Percentiles rank a stretch among this genome's conserved stretches.
These are phyloP conservation scores for Nigrospora sphaerica DNA, from an alignment of 2,329 filamentous ascomycete species.

Conservation along the genomic window DNA sequence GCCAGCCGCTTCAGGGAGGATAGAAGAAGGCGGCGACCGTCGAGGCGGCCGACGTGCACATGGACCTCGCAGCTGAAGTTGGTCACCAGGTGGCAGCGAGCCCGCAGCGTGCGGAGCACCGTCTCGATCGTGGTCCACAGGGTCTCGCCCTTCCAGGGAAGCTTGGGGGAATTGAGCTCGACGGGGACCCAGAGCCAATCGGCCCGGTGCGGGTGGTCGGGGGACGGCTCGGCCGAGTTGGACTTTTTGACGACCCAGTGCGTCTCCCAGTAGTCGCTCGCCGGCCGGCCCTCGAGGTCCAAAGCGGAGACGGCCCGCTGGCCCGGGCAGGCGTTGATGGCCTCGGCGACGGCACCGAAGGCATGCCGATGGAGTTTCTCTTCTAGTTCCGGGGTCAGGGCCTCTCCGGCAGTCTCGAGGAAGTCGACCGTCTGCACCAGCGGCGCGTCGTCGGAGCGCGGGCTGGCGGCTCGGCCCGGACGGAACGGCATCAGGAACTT, in stretches of 20 bases:
- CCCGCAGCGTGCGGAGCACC: constrained; percentile 17
- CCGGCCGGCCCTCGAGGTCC: constrained; percentile 15
- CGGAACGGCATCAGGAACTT: constrained; percentile 4
- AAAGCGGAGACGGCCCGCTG: constrained; percentile 18
- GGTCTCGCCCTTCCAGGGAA: constrained; percentile 15
- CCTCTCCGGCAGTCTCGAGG: not conserved
- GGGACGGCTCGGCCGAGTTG: constrained; percentile 27
- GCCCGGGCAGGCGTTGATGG: constrained; percentile 10
- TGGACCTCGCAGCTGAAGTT: constrained; percentile 32
- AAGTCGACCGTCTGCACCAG: not conserved
- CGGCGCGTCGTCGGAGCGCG: not conserved
- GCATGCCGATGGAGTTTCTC: constrained; percentile 83
- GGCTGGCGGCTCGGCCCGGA: not conserved
- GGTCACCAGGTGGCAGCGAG: constrained; percentile 17
- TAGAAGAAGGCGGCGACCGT: constrained; percentile 23
- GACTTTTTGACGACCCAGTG: constrained; percentile 33
- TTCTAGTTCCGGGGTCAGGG: constrained; percentile 27
- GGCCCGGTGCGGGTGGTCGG: constrained; percentile 13
- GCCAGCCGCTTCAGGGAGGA: constrained; percentile 25
- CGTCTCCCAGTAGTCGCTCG: constrained; percentile 25
- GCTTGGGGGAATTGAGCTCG: constrained; percentile 29
- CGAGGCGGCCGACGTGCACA: constrained; percentile 28
- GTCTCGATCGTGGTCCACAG: constrained; percentile 10
- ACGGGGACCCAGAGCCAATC: constrained; percentile 25
- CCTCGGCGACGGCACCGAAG: constrained; percentile 35